phyloP scores from a whole-genome alignment of 2,329 filamentous ascomycete species.

The Trichoderma polysporum region DNA sequence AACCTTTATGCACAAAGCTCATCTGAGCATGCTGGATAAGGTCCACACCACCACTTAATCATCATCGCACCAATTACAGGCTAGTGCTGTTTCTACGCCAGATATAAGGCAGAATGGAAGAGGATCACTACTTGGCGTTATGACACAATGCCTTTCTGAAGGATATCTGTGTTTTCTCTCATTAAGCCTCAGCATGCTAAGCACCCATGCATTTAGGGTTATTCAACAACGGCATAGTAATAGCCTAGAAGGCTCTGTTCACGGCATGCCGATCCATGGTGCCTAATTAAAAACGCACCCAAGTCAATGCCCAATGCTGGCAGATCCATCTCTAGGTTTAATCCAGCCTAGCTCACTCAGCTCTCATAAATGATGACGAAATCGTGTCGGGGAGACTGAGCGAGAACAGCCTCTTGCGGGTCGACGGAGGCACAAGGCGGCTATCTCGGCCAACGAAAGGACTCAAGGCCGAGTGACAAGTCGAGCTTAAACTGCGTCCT shows the following conservation, averaged over 20 bases:
- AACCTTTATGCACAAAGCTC: not conserved
- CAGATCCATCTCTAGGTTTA: constrained; percentile 11
- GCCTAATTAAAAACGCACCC: not conserved
- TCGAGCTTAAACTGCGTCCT: not conserved
- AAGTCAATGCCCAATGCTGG: not conserved
- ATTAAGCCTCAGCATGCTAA: not conserved
- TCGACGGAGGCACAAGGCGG: not conserved
- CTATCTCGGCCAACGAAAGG: constrained; percentile 10
- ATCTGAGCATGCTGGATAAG: not conserved
- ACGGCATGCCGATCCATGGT: not conserved
- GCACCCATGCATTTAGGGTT: not conserved
- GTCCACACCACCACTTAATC: not conserved
- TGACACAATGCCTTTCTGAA: not conserved
- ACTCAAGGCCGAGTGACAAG: not conserved
- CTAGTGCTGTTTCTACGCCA: not conserved
- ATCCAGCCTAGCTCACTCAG: constrained; percentile 16
- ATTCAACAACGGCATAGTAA: not conserved
- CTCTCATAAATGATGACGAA: constrained; percentile 10
- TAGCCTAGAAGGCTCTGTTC: not conserved
- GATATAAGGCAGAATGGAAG: not conserved
- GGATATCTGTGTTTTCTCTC: not conserved
- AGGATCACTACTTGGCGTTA: not conserved
- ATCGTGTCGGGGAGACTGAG: not conserved
- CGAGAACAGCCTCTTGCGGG: constrained; percentile 5
- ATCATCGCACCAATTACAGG: not conserved